phyloP scores from a whole-genome alignment of 305 asterid genomes.

The Coffea humblotiana region DNA sequence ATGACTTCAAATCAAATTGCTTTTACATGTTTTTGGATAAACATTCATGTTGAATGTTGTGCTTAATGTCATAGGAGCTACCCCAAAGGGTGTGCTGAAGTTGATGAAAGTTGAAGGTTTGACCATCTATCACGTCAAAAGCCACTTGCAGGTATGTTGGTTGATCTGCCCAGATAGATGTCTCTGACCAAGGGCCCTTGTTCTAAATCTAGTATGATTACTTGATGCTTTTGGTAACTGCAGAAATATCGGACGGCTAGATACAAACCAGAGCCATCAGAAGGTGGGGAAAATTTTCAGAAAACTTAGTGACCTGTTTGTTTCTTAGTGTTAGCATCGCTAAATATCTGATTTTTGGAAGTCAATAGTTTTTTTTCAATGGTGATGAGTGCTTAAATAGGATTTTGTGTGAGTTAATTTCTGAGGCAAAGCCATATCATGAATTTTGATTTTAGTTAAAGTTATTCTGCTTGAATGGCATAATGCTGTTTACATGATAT shows the following conservation, averaged over 20 bases:
- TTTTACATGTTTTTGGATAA: not conserved
- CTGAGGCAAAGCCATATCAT: not conserved
- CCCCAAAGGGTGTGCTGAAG: constrained; percentile 94
- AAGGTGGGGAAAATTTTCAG: constrained; percentile 49
- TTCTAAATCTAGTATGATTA: constrained; percentile 21
- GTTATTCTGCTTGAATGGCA: not conserved
- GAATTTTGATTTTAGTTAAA: not conserved
- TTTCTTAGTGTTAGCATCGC: not conserved
- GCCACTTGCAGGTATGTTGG: constrained; percentile 82
- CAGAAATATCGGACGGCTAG: constrained; percentile 98
- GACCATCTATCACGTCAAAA: constrained; percentile 94
- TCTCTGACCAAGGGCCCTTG: constrained; percentile 24
- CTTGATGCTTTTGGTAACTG: constrained; percentile 34
- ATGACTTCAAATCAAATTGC: not conserved
- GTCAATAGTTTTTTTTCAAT: not conserved
- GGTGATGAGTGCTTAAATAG: not conserved
- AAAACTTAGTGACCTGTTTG: constrained; percentile 2
- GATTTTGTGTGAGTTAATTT: not conserved
- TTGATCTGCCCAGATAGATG: constrained; percentile 14
- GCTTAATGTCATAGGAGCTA: constrained; percentile 61
- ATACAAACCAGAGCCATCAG: constrained; percentile 75
- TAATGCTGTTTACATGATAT: not conserved
- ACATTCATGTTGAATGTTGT: constrained; percentile 10
- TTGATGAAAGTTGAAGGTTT: constrained; percentile 82
- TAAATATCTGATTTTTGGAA: not conserved